Base-by-base conservation (phyloP, 176 grass and related monocot species). In the Melocanna baccifera region DNA sequence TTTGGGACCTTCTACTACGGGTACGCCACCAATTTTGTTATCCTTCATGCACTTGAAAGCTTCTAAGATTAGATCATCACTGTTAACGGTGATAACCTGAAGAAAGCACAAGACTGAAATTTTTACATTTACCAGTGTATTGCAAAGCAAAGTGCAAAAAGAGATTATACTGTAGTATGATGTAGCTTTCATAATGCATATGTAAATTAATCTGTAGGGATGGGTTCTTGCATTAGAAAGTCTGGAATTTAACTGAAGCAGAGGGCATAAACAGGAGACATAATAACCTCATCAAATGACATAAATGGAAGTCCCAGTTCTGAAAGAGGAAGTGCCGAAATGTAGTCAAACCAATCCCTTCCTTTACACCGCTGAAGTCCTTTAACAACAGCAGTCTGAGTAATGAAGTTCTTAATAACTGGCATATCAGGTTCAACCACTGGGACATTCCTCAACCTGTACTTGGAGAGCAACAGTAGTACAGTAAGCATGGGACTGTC, bases 271-370 rank as follows among this genome's bases (percentile, higher is more conserved):
- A 34, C 78, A 56, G 42, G 46, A 88, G 69, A 76, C 19, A 53
- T 68, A 88, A 67, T 87, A 81, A 98, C 96, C 96, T 98, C 89
- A 87, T 98, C 86, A 45, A 84, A 66, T 45, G 87, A 92, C 93
- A 94, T 94, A 69, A 94, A 98, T n/a, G 96, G 96, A 92, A 98
- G 96, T 36, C 96, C 96, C 56, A 98, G 87, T 37, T 98, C 91
- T 73, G 89, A 85, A 77, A 98, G 91, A 55, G 91, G 83, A 69
- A 91, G 83, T 61, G 87, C 77, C 8, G 93, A 83, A 43, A 98
- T 98, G 71, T 90, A 95, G 69, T 98, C 96, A 78, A 95, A 98
- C 96, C 96, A 98, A 80, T 96, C 96, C 86, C 96, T 95, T 78
- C 96, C 93, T 84, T 81, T 88, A 68, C 96, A 98, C 83, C 95